Evolutionary conservation across 1,284 basidiomycete species (phyloP).

Genomic region (Naganishia cerealis): DNA sequence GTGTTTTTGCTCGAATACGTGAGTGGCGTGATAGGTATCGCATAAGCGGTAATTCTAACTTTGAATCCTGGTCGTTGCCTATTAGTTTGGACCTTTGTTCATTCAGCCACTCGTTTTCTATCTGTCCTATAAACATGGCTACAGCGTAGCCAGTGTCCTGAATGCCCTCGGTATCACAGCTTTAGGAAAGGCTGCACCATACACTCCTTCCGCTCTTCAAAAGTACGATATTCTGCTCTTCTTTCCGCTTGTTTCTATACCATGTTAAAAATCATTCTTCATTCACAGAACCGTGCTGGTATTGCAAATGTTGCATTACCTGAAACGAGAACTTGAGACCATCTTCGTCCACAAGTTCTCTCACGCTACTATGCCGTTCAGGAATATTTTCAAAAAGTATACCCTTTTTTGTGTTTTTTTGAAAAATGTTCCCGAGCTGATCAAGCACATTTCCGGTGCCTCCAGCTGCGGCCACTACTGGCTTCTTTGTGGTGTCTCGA

Average conservation of each 20-base stretch:
- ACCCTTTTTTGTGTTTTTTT: slow-evolving; percentile 38
- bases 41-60: no score
- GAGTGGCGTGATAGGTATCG: slow-evolving; percentile 48
- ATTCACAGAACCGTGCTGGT: slow-evolving; percentile 68
- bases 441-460: neutral
- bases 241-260: neutral
- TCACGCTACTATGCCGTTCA: slow-evolving; percentile 85
- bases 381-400: slow-evolving; percentile 87
- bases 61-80: neutral
- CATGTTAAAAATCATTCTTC: neutral
- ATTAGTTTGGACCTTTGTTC: slow-evolving; percentile 79
- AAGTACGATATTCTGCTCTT: slow-evolving; percentile 56
- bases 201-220: slow-evolving; percentile 60
- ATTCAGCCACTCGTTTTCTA: slow-evolving; percentile 87
- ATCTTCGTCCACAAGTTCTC: slow-evolving; percentile 93
- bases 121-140: slow-evolving; percentile 55
- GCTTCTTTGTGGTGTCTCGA: slow-evolving; percentile 73
- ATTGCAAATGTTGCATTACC: slow-evolving; percentile 80
- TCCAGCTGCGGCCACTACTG: slow-evolving; percentile 83
- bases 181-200: slow-evolving; percentile 25
- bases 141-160: neutral
- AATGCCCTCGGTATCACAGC: slow-evolving; percentile 10
- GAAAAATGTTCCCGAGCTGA: neutral
- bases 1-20: slow-evolving; percentile 91
- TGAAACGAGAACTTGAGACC: slow-evolving; percentile 91